Conservation (phyloP, 345 rosid species). For the Rhodomyrtus tomentosa region DNA sequence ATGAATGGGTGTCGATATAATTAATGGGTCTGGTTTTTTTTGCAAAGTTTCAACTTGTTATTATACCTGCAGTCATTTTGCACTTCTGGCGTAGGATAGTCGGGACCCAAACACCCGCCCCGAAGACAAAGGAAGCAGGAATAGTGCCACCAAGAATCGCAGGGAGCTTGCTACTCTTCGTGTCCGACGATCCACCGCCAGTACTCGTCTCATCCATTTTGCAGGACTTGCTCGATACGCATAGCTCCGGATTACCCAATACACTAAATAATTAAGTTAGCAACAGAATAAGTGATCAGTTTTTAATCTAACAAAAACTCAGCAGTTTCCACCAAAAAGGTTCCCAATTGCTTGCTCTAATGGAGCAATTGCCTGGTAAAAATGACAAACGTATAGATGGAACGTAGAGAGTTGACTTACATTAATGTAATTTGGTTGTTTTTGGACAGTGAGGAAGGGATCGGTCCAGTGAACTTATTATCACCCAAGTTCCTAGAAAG, state of each 20-base stretch:
- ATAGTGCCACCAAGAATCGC: constrained; percentile 26
- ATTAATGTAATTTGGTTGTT: constrained; percentile 14
- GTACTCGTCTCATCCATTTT: not conserved
- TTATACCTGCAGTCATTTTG: constrained; percentile 1
- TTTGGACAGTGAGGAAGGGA: constrained; percentile 23
- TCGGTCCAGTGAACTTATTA: constrained; percentile 11
- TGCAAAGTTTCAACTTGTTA: not conserved
- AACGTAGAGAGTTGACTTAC: constrained; percentile 6
- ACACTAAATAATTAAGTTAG: constrained; percentile 2
- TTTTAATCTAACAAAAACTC: not conserved
- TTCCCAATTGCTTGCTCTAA: not conserved
- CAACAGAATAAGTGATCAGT: not conserved
- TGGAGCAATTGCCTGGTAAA: not conserved
- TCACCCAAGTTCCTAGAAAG: constrained; percentile 17
- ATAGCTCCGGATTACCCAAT: constrained; percentile 24
- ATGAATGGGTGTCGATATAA: not conserved
- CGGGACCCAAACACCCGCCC: constrained; percentile 11
- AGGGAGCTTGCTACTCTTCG: constrained; percentile 17
- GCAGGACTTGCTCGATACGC: constrained; percentile 23
- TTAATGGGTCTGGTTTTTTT: not conserved
- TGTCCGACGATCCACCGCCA: not conserved
- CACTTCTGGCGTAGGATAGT: constrained; percentile 14
- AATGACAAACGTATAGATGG: not conserved
- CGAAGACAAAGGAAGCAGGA: constrained; percentile 17
- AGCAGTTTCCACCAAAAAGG: not conserved